A percentile compares a stretch with the other conserved stretches of the same genome.
Conservation (phyloP, 306 rosid genomes). For the Cicer pinnatifidum region DNA sequence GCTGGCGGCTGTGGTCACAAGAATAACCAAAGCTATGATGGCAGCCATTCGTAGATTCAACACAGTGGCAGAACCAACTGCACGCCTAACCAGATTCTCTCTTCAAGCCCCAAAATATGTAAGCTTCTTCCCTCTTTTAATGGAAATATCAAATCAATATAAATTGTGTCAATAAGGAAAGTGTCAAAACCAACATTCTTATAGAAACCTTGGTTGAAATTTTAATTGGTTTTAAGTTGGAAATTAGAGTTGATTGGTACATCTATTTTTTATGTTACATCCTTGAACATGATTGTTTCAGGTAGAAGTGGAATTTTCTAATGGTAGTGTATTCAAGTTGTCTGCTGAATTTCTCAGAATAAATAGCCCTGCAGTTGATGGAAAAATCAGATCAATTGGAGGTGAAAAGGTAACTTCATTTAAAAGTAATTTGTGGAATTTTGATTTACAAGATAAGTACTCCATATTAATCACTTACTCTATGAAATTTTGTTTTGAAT, state of each 20-base stretch:
- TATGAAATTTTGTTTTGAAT: no score
- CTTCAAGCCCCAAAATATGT: slow-evolving; percentile 81
- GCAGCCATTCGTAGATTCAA: slow-evolving; percentile 61
- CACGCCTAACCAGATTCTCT: slow-evolving; percentile 65
- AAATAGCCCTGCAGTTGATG: slow-evolving; percentile 85
- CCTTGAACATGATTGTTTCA: slow-evolving; percentile 44
- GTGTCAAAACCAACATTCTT: not conserved
- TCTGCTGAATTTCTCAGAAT: slow-evolving; percentile 88
- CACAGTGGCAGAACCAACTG: slow-evolving; percentile 51
- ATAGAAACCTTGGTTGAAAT: not conserved
- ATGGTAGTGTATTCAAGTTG: slow-evolving; percentile 66
- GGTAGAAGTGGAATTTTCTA: slow-evolving; percentile 71
- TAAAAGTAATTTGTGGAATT: not conserved
- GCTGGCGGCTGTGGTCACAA: not conserved
- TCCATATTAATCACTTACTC: no score
- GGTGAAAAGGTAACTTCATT: slow-evolving; percentile 76
- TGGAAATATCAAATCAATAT: no score
- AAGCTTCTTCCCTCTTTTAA: slow-evolving; percentile 11
- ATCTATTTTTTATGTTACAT: not conserved
- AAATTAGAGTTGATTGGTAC: not conserved
- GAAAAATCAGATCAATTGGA: slow-evolving; percentile 73
- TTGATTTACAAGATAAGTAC: no score
- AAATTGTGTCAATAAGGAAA: no score
- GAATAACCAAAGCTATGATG: slow-evolving; percentile 39
- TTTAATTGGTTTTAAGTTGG: not conserved